phyloP scores from a whole-genome alignment of 768 basidiomycete species.

The Lactarius akahatsu region DNA sequence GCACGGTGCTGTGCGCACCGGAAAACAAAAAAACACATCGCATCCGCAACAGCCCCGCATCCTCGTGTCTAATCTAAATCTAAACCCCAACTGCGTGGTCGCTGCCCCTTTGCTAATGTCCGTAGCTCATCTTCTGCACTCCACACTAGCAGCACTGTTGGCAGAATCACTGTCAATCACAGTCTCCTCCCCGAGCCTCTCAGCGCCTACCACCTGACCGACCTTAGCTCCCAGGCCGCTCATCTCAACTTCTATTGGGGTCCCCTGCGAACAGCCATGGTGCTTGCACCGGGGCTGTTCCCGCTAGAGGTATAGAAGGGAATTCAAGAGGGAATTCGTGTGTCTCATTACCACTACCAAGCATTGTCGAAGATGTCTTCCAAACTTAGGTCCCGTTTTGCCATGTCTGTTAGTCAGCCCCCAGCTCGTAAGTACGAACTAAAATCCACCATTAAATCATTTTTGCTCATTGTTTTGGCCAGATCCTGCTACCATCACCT shows the following conservation, averaged over 20 bases:
- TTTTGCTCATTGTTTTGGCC: background rate
- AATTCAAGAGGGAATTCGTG: background rate
- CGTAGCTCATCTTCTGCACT: no score
- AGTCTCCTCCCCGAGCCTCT: no score
- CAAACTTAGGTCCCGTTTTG: background rate
- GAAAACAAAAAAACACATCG: background rate
- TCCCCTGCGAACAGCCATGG: no score
- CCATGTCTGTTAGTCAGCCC: background rate
- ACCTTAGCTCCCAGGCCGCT: no score
- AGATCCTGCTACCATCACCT: background rate
- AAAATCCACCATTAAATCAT: background rate
- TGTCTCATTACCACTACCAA: background rate
- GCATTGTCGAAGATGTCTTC: background rate
- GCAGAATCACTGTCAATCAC: no score
- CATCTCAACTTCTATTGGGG: no score
- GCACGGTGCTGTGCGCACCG: background rate
- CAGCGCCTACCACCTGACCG: no score
- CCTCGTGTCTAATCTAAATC: background rate
- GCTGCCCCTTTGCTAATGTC: background rate
- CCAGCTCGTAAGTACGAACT: background rate
- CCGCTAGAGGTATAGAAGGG: background rate
- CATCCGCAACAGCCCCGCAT: background rate
- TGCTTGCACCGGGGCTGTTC: background rate
- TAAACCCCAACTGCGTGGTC: background rate
- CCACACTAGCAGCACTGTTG: no score